Conservation (phyloP, 129 eudicot genomes). For the Artemisia annua region DNA sequence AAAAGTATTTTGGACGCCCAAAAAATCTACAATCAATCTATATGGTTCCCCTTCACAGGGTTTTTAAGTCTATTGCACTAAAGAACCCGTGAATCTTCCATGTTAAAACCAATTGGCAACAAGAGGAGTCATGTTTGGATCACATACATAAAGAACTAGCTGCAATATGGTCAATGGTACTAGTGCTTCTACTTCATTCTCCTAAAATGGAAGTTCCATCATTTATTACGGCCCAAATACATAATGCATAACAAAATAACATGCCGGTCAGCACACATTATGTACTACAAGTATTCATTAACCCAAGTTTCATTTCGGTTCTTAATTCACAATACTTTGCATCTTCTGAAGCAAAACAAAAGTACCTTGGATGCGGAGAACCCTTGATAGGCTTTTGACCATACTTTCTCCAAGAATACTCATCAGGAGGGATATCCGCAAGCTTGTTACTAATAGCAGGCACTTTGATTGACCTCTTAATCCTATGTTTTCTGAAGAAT, state of each 20-base stretch:
- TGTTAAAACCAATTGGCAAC: background rate
- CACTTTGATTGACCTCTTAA: conserved; percentile 89
- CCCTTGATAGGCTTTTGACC: conserved; percentile 99
- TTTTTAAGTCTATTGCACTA: background rate
- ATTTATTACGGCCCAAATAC: background rate
- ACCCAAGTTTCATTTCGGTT: background rate
- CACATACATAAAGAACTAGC: background rate
- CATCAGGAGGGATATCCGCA: conserved; percentile 98
- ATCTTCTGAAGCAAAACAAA: conserved; percentile 4
- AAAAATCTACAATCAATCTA: no score
- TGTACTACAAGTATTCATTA: background rate
- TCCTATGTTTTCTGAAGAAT: conserved; percentile 78
- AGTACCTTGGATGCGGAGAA: conserved; percentile 97
- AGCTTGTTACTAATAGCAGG: conserved; percentile 99
- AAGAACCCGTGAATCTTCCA: background rate
- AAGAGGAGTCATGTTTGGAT: conserved; percentile 11
- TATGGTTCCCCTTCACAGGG: no score
- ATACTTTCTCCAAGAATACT: conserved; percentile 98
- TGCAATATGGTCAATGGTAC: background rate
- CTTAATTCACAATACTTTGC: background rate
- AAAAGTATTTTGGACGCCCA: no score
- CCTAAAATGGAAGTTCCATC: conserved; percentile 2
- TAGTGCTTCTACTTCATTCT: background rate
- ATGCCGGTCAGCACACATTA: background rate
- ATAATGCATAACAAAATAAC: background rate